Evolutionary conservation across 345 rosid species (phyloP).

Genomic region (Angophora floribunda): DNA sequence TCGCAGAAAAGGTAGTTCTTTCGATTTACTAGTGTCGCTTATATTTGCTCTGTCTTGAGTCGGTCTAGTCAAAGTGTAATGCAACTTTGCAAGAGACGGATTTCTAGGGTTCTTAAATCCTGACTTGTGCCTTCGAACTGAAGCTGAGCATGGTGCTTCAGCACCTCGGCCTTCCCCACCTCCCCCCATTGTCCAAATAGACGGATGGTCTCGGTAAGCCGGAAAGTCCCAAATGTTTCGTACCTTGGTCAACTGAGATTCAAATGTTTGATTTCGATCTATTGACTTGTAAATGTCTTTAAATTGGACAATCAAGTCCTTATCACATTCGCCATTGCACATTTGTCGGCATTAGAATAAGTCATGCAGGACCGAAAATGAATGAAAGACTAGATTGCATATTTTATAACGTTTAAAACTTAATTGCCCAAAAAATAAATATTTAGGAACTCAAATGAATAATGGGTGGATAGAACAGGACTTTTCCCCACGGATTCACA

Average conservation of each 20-base stretch:
- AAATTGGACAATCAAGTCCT: neutral
- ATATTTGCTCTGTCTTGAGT: neutral
- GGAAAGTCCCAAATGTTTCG: neutral
- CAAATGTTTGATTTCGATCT: neutral
- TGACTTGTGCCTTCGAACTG: no score
- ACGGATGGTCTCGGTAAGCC: neutral
- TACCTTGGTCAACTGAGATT: neutral
- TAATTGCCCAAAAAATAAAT: neutral
- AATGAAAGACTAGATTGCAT: neutral
- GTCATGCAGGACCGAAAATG: neutral
- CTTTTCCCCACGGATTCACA: neutral
- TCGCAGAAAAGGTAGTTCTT: neutral
- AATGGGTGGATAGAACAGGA: neutral
- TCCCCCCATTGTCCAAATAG: neutral
- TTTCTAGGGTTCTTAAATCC: no score
- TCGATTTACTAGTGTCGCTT: neutral
- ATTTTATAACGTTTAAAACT: no score
- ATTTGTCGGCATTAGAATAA: accelerated
- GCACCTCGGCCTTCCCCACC: no score
- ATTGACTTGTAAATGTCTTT: neutral
- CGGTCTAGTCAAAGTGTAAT: no score
- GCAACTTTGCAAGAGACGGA: no score
- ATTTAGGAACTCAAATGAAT: neutral
- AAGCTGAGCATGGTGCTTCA: no score
- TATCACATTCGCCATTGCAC: neutral